phyloP scores from a whole-genome alignment of 805 yeast species.

The Wickerhamomyces rabaulensis region DNA sequence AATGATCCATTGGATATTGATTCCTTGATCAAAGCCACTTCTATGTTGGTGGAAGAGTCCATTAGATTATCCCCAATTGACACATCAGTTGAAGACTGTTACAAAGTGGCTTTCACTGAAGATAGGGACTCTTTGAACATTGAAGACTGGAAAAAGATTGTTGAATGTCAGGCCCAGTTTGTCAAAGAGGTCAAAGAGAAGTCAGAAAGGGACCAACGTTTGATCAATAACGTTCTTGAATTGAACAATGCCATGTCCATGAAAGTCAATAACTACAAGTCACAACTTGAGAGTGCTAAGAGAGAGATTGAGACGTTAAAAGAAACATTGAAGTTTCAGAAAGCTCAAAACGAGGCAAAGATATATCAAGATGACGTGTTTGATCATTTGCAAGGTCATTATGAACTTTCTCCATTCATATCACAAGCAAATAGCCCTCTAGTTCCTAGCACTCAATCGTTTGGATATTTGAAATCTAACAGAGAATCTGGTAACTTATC shows the following conservation, averaged over 20 bases:
- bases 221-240: conserved; percentile 18
- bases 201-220: conserved; percentile 6
- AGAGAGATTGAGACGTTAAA: background rate
- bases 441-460: background rate
- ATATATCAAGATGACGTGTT: background rate
- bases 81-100: background rate
- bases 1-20: background rate
- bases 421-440: background rate
- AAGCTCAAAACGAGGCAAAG: background rate
- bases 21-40: background rate
- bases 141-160: background rate
- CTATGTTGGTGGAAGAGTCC: background rate
- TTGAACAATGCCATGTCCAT: conserved; percentile 13
- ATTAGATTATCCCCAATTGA: background rate
- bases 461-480: background rate
- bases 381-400: background rate
- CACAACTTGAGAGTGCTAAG: background rate
- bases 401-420: background rate
- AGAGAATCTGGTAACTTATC: no score
- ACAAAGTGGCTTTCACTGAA: background rate
- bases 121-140: background rate
- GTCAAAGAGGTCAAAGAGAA: conserved; percentile 2
- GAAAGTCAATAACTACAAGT: background rate
- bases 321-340: background rate
- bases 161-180: conserved; percentile 5